These are phyloP conservation scores for Plasmodium berghei DNA, from an alignment of 169 alveolate genomes.

Conservation along the genomic window DNA sequence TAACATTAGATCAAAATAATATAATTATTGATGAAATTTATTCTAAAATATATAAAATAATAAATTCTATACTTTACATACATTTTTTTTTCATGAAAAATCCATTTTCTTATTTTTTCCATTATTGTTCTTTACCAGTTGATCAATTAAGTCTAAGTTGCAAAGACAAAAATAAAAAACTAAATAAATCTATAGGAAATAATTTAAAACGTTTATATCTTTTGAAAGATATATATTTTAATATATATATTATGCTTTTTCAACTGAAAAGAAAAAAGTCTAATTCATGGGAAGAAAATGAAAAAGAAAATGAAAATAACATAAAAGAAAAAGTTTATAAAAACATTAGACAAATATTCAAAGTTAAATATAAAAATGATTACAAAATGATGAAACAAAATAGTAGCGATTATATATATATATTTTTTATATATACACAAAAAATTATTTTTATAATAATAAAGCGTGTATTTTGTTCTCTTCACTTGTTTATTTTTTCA, in stretches of 20 bases:
- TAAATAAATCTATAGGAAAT: neutral
- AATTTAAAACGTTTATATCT: slow-evolving; percentile 7
- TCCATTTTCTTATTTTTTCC: neutral
- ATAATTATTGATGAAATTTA: slow-evolving; percentile 13
- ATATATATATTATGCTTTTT: neutral
- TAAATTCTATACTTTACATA: slow-evolving; percentile 2
- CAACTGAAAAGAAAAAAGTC: neutral
- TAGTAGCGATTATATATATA: neutral
- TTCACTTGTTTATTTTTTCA: slow-evolving; percentile 19
- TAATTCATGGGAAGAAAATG: neutral
- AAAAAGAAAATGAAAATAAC: neutral
- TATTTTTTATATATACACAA: neutral
- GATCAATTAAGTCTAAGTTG: neutral
- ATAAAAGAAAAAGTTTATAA: slow-evolving; percentile 15
- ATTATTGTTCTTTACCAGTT: neutral
- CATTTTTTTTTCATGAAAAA: slow-evolving; percentile 22
- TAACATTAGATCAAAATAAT: neutral
- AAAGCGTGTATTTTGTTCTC: neutral
- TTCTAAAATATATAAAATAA: slow-evolving; percentile 20
- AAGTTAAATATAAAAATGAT: slow-evolving; percentile 29
- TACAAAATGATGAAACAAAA: slow-evolving; percentile 27
- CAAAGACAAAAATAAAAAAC: neutral
- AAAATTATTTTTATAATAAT: neutral
- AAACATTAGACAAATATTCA: slow-evolving; percentile 25
- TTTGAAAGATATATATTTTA: slow-evolving; percentile 12